These are phyloP conservation scores for Zychaea mexicana DNA, from an alignment of 371 early-diverging fungal genomes.

Conservation along the genomic window DNA sequence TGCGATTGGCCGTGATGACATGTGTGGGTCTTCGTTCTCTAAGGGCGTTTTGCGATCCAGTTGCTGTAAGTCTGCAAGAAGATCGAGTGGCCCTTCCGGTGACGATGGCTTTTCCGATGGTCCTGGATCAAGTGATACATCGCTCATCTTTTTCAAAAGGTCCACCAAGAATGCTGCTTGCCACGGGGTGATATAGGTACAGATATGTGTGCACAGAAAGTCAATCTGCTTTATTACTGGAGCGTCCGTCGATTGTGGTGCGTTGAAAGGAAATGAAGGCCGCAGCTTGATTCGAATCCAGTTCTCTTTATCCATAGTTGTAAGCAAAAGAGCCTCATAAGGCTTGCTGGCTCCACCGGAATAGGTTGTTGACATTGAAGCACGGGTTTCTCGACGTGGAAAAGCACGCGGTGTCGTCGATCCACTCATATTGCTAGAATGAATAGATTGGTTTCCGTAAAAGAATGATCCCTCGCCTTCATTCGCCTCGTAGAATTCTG, in stretches of 20 bases:
- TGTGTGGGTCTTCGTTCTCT: background rate
- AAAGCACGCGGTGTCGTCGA: conserved; percentile 32
- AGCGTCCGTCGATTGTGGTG: background rate
- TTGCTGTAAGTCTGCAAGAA: background rate
- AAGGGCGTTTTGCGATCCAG: background rate
- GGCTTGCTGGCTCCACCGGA: conserved; percentile 8
- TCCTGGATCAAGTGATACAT: background rate
- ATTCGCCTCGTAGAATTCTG: conserved; percentile 38
- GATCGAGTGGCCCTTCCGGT: background rate
- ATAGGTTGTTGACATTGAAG: background rate
- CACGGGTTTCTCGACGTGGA: background rate
- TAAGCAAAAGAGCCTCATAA: conserved; percentile 45
- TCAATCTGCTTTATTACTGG: conserved; percentile 32
- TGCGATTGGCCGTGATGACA: background rate
- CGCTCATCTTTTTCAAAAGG: conserved; percentile 21
- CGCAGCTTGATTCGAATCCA: conserved; percentile 39
- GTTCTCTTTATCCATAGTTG: conserved; percentile 39
- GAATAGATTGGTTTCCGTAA: conserved; percentile 11
- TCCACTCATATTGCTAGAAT: conserved; percentile 33
- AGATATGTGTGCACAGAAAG: conserved; percentile 29
- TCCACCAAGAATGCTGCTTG: conserved; percentile 39
- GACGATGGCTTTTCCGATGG: background rate
- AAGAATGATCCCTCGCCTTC: conserved; percentile 18
- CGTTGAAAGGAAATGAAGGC: conserved; percentile 26
- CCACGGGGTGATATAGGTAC: conserved; percentile 28